phyloP scores from a whole-genome alignment of 140 eudicot species.

The Ambrosia hybrid region DNA sequence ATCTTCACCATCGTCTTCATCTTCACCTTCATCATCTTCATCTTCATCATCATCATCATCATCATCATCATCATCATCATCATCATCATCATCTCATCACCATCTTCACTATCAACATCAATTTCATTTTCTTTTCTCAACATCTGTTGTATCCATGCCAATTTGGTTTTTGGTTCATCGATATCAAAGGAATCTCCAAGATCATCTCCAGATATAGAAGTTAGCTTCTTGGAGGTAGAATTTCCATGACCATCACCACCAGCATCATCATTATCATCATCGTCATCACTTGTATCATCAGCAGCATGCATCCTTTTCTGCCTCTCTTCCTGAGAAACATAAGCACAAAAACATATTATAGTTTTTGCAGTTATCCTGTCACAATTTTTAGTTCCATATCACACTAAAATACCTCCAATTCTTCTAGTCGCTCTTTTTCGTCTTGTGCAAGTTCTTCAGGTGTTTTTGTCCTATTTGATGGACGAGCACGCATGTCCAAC shows the following conservation, averaged over 20 bases:
- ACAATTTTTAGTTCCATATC: background rate
- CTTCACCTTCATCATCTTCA: constrained; percentile 36
- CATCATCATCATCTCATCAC: constrained; percentile 29
- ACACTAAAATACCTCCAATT: constrained; percentile 63
- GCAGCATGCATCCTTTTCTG: constrained; percentile 76
- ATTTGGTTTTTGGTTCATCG: constrained; percentile 50
- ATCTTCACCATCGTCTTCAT: constrained; percentile 35
- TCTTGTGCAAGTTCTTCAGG: constrained; percentile 97
- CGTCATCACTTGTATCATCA: constrained; percentile 83
- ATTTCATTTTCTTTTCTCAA: constrained; percentile 45
- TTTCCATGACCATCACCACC: constrained; percentile 46
- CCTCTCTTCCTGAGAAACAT: constrained; percentile 67
- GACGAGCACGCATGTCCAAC: constrained; percentile 86
- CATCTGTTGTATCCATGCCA: constrained; percentile 66
- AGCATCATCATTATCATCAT: constrained; percentile 41
- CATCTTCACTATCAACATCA: constrained; percentile 54
- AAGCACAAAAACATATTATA: constrained; percentile 15
- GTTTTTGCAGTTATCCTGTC: background rate
- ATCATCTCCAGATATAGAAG: constrained; percentile 87
- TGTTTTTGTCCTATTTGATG: constrained; percentile 88
- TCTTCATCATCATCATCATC: constrained; percentile 27
- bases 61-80: constrained; percentile 39
- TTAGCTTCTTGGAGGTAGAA: constrained; percentile 32
- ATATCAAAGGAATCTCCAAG: constrained; percentile 85
- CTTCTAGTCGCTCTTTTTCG: constrained; percentile 80